Percentiles rank a stretch among this genome's conserved stretches.
Evolutionary conservation across 805 yeast genomes (phyloP).

Genomic region (Barnettozyma sp.): DNA sequence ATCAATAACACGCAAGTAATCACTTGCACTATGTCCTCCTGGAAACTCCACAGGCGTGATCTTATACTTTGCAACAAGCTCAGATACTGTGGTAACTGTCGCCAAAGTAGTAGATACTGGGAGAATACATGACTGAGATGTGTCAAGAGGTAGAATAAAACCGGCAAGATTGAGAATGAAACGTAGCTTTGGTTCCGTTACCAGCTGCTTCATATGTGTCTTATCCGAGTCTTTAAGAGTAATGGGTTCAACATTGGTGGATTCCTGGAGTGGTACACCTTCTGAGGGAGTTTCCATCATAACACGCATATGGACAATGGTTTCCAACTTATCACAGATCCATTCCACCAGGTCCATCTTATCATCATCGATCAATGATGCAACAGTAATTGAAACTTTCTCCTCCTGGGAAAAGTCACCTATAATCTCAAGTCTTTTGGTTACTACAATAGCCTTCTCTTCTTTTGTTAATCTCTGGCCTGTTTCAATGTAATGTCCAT

Average conservation of each 20-base stretch:
- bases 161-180: slow-evolving; percentile 42
- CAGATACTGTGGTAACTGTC: slow-evolving; percentile 29
- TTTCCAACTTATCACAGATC: slow-evolving; percentile 33
- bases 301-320: slow-evolving; percentile 17
- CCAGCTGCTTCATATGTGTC: slow-evolving; percentile 24
- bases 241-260: slow-evolving; percentile 11
- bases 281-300: slow-evolving; percentile 4
- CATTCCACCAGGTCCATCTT: slow-evolving; percentile 37
- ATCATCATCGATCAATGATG: slow-evolving; percentile 40
- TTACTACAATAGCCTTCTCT: slow-evolving; percentile 1
- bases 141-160: slow-evolving; percentile 34
- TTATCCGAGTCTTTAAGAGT: slow-evolving; percentile 19
- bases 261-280: slow-evolving; percentile 3
- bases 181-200: slow-evolving; percentile 43
- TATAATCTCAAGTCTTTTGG: slow-evolving; percentile 1
- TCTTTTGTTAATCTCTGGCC: slow-evolving; percentile 38
- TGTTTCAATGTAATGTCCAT: slow-evolving; percentile 48
- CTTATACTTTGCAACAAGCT: slow-evolving; percentile 37
- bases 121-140: slow-evolving; percentile 36
- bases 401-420: slow-evolving; percentile 35
- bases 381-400: slow-evolving; percentile 43
- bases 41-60: slow-evolving; percentile 30
- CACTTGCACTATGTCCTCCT: slow-evolving; percentile 29
- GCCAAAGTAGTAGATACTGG: slow-evolving; percentile 28
- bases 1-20: slow-evolving; percentile 23